Conservation (phyloP, 495 filamentous ascomycete genomes). For the Neurospora discreta region DNA sequence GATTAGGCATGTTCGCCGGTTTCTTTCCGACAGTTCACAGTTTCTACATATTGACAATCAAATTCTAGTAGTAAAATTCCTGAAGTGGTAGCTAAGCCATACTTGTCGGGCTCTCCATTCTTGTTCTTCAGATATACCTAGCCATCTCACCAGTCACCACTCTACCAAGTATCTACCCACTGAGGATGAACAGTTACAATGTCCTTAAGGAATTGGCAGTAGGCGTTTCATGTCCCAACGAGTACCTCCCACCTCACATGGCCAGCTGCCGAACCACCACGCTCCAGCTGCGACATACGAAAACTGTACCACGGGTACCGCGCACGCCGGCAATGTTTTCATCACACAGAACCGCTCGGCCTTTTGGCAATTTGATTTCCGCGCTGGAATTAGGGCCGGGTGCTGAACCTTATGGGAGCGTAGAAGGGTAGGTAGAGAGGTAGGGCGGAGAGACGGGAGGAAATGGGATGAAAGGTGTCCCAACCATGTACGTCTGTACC, state of each 20-base stretch:
- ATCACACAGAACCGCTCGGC: background rate
- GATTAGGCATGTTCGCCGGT: background rate
- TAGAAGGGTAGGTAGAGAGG: background rate
- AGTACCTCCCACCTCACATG: background rate
- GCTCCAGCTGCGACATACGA: background rate
- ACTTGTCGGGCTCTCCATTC: background rate
- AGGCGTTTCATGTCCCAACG: background rate
- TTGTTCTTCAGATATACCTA: background rate
- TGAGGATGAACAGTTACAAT: background rate
- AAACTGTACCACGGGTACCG: background rate
- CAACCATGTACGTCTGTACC: background rate
- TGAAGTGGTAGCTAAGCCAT: background rate
- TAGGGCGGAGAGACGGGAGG: background rate
- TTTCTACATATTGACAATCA: background rate
- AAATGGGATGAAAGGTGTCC: background rate
- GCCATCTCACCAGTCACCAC: background rate
- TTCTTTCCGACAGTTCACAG: background rate
- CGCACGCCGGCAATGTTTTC: background rate
- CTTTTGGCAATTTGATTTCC: background rate
- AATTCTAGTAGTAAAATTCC: background rate
- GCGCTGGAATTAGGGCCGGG: background rate
- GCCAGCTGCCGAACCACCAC: background rate
- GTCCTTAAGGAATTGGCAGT: background rate
- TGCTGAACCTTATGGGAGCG: background rate
- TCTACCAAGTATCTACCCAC: background rate